phyloP scores from a whole-genome alignment of 352 stramenopile genomes.

The Phytophthora nicotianae region DNA sequence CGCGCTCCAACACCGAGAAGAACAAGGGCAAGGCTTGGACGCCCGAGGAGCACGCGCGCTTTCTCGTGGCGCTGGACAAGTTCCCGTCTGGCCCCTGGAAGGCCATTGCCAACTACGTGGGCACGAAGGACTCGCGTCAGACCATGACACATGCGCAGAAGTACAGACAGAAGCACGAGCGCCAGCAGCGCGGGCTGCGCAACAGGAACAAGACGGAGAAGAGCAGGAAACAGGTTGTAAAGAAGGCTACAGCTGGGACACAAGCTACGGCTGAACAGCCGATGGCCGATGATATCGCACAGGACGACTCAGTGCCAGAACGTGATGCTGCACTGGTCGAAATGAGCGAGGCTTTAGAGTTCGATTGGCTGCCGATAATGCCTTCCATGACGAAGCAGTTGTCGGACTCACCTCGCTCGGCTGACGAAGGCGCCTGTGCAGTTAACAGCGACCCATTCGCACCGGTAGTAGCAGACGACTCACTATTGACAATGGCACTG shows the following conservation, averaged over 20 bases:
- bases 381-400: slow-evolving; percentile 22
- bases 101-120: slow-evolving; percentile 60
- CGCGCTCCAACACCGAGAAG: slow-evolving; percentile 37
- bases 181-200: slow-evolving; percentile 54
- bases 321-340: slow-evolving; percentile 14
- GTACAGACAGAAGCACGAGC: slow-evolving; percentile 78
- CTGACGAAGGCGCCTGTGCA: slow-evolving; percentile 23
- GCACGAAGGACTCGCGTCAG: slow-evolving; percentile 88
- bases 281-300: slow-evolving; percentile 1
- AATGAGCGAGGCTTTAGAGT: slow-evolving; percentile 12
- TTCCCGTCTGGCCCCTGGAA: slow-evolving; percentile 69
- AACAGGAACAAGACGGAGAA: slow-evolving; percentile 44
- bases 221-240: slow-evolving; percentile 8
- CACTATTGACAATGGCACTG: slow-evolving; percentile 30
- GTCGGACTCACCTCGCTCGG: slow-evolving; percentile 45
- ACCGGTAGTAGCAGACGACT: slow-evolving; percentile 21
- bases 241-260: neutral
- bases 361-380: slow-evolving; percentile 14
- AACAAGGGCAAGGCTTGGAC: slow-evolving; percentile 71
- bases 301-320: neutral
- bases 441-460: slow-evolving; percentile 32
- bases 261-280: slow-evolving; percentile 5
- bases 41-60: slow-evolving; percentile 55
- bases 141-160: slow-evolving; percentile 90
- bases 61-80: slow-evolving; percentile 60